Percentiles rank a stretch among this genome's conserved stretches.
These are phyloP conservation scores for Hypoxylon cercidicola DNA, from an alignment of 495 filamentous ascomycete species.

Conservation along the genomic window DNA sequence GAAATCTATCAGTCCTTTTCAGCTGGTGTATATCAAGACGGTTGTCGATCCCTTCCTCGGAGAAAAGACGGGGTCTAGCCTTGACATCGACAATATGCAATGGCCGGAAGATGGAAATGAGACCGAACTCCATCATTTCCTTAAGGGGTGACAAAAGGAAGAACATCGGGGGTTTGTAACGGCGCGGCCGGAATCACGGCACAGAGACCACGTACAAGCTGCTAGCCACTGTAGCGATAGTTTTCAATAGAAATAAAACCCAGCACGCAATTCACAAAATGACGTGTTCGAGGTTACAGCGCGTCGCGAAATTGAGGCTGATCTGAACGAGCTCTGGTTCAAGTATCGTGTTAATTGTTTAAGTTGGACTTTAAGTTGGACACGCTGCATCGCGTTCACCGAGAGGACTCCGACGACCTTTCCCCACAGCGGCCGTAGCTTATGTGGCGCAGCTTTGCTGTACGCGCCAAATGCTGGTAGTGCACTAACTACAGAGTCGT, in stretches of 20 bases:
- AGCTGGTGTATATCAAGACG: not conserved
- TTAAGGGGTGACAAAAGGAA: not conserved
- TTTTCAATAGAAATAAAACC: not conserved
- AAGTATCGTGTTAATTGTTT: slow-evolving; percentile 24
- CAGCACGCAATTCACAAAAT: not conserved
- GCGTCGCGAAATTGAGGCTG: slow-evolving; percentile 29
- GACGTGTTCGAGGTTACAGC: slow-evolving; percentile 19
- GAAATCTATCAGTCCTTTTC: not conserved
- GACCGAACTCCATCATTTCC: not conserved
- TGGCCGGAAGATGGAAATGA: not conserved
- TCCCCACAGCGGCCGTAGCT: slow-evolving; percentile 26
- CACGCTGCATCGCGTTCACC: slow-evolving; percentile 39
- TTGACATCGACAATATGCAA: not conserved
- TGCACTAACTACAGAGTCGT: slow-evolving; percentile 15
- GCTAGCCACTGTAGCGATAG: not conserved
- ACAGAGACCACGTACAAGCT: not conserved
- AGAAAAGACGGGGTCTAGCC: not conserved
- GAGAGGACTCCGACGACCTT: slow-evolving; percentile 39
- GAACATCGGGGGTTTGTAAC: slow-evolving; percentile 14
- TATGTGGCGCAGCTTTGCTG: slow-evolving; percentile 33
- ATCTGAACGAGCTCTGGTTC: slow-evolving; percentile 21
- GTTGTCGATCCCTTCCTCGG: slow-evolving; percentile 3
- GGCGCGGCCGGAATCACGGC: slow-evolving; percentile 1
- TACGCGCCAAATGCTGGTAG: slow-evolving; percentile 23
- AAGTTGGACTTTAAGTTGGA: slow-evolving; percentile 4